Base-by-base conservation (phyloP, 306 rosid species). In the Ziziphus jujuba region DNA sequence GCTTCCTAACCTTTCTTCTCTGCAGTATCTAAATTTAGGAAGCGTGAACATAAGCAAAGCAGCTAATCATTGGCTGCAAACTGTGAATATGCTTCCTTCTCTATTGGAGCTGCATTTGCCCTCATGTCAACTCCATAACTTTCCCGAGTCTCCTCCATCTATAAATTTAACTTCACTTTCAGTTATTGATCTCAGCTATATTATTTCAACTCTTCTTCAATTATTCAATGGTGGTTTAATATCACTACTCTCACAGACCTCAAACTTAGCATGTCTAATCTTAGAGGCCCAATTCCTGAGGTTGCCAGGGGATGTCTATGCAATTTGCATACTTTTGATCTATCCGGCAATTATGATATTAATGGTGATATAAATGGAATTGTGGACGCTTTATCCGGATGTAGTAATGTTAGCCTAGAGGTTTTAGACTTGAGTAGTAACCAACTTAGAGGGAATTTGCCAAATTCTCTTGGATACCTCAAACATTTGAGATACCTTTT, bases 111-210 rank as follows among this genome's bases (percentile, higher is more conserved):
- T 84, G 54, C 72, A 77, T 52, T 40, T 84, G 56, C 34, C 61
- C 40, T 0, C 9, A 15, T 72, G 79, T 35, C 0, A 31, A 1
- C 54, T 79, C 9, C 51, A 6, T 19, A 70, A 61, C 21, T 10
- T 63, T 33, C 71, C 55, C n/a, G n/a, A 65, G 10, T 56, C 81
- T 43, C 72, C 38, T 7, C 9, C 43, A 17, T 44, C 34, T 36
- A 50, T 45, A 6, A 77, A 84, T 70, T 70, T 80, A 34, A 77
- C 84, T 48, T 75, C 80, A 33, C 85, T 80, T 51, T 38, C 56
- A 31, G 61, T 80, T 21, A 10, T 78, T n/a, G 66, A 80, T 60
- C 23, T 33, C 3, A 9, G 49, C 31, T 0, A 0, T 53, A 34
- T 20, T 9, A 17, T 16, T 52, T 65, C 48, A 31, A 15, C 28